phyloP scores from a whole-genome alignment of 148 eudicot species.

The Euryodendron excelsum region DNA sequence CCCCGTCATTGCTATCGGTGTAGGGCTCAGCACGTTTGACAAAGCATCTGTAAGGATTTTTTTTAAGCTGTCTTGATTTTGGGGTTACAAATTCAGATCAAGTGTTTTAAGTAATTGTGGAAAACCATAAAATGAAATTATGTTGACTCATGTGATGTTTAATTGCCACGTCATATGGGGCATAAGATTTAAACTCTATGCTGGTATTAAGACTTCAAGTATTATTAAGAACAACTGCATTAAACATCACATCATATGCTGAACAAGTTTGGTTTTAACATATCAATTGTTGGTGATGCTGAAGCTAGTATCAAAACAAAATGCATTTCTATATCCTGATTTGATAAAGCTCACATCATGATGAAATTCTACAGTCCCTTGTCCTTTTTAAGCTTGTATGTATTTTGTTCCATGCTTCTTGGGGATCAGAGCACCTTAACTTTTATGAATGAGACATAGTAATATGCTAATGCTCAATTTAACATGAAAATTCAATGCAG shows the following conservation, averaged over 20 bases:
- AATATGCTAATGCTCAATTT: too few species aligned
- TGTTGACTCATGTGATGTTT: neutral
- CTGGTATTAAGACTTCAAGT: too few species aligned
- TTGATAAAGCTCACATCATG: too few species aligned
- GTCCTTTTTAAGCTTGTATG: neutral
- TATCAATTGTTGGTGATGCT: neutral
- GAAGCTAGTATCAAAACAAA: too few species aligned
- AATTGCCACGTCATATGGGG: neutral
- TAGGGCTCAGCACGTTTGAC: slow-evolving; percentile 88
- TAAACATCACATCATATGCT: neutral
- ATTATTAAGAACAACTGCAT: neutral
- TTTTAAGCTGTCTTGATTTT: neutral
- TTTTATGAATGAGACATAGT: neutral
- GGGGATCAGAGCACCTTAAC: neutral
- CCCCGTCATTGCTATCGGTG: slow-evolving; percentile 87
- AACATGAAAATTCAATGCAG: neutral
- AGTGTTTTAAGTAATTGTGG: neutral
- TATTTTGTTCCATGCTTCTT: neutral
- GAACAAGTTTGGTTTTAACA: neutral
- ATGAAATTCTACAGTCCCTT: too few species aligned
- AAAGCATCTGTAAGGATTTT: slow-evolving; percentile 84
- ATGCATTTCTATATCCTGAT: too few species aligned
- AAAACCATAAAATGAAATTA: neutral
- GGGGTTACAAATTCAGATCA: neutral
- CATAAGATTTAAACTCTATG: neutral